Conservation (phyloP, 106 monocot species). For the Gastrodia elata region DNA sequence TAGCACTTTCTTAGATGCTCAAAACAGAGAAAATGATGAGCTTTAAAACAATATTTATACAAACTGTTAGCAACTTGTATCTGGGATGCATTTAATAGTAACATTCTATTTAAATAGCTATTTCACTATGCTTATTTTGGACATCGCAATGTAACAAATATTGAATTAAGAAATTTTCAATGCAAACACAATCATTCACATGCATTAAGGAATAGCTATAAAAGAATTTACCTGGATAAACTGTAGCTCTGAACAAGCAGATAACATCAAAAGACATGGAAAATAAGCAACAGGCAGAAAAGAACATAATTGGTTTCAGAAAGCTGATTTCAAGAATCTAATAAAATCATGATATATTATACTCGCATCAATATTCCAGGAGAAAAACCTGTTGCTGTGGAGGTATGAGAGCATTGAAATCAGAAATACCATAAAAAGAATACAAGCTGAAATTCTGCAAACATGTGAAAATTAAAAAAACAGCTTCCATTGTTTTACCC, state of each 20-base stretch:
- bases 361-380: no score
- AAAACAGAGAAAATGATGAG: background rate
- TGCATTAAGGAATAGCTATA: background rate
- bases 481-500: no score
- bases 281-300: background rate
- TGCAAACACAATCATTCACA: background rate
- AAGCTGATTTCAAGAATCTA: background rate
- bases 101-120: background rate
- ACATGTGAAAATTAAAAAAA: no score
- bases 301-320: background rate
- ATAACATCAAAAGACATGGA: background rate
- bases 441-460: no score
- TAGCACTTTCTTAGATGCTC: background rate
- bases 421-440: background rate
- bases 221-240: background rate
- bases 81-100: background rate
- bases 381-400: background rate
- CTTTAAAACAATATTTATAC: background rate
- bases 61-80: background rate
- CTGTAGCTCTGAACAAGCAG: background rate
- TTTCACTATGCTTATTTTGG: no score
- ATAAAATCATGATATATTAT: background rate
- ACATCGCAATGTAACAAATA: background rate
- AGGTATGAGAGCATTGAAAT: background rate
- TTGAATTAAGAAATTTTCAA: background rate